phyloP scores from a whole-genome alignment of 257 asterid genomes.

The Verbena officinalis region DNA sequence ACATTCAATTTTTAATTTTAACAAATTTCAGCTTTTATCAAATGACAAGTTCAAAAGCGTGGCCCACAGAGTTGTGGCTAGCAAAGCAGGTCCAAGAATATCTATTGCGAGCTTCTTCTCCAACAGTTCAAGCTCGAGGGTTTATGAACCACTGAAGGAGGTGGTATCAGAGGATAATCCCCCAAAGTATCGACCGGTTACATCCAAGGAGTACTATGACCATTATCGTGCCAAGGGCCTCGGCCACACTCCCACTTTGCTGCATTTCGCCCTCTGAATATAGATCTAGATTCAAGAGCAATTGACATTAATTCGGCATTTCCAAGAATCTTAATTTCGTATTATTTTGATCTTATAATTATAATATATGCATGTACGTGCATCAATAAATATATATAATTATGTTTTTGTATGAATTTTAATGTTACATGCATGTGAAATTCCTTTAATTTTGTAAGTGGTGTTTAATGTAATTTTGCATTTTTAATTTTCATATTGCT shows the following conservation, averaged over 20 bases:
- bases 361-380: too few relatives aligned
- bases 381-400: too few relatives aligned
- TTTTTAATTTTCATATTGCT: too few relatives aligned
- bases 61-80: conserved; percentile 50
- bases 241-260: conserved; percentile 41
- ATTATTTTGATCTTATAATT: too few relatives aligned
- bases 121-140: conserved; percentile 23
- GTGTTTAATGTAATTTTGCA: too few relatives aligned
- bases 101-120: conserved; percentile 59
- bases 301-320: too few relatives aligned
- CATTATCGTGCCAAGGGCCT: conserved; percentile 37
- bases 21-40: conserved; percentile 37
- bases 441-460: too few relatives aligned
- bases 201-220: conserved; percentile 31
- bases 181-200: conserved; percentile 39
- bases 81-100: conserved; percentile 45
- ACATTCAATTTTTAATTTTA: not conserved
- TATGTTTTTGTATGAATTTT: too few relatives aligned
- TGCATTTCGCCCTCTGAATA: conserved; percentile 31
- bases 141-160: conserved; percentile 45
- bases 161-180: conserved; percentile 41
- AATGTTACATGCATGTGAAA: too few relatives aligned
- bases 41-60: conserved; percentile 49
- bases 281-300: too few relatives aligned
- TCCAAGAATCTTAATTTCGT: too few relatives aligned